Evolutionary conservation across 768 basidiomycete genomes (phyloP).

Genomic region (Tricholoma furcatifolium): DNA sequence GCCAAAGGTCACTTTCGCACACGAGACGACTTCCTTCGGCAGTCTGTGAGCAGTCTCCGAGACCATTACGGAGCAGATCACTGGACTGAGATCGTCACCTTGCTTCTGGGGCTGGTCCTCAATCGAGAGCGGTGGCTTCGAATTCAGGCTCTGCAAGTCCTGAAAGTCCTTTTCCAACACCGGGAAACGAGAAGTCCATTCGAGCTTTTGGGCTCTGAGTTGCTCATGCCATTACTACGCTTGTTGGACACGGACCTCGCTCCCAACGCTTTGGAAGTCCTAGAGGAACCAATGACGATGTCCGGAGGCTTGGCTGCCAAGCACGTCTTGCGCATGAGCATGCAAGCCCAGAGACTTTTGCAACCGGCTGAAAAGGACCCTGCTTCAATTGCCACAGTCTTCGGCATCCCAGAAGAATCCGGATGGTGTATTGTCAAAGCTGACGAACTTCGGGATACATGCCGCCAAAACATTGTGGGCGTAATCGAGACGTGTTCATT

Average conservation of each 20-base stretch:
- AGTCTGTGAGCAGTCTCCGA: constrained; percentile 80
- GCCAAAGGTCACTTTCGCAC: constrained; percentile 86
- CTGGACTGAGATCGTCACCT: constrained; percentile 80
- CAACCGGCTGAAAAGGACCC: constrained; percentile 35
- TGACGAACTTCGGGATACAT: constrained; percentile 57
- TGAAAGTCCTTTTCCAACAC: constrained; percentile 87
- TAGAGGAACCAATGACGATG: constrained; percentile 86
- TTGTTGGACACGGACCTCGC: constrained; percentile 88
- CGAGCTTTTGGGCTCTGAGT: constrained; percentile 75
- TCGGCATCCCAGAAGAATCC: constrained; percentile 77
- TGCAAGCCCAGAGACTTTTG: constrained; percentile 53
- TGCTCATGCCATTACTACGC: constrained; percentile 87
- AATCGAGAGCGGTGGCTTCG: constrained; percentile 83
- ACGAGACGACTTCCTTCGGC: constrained; percentile 90
- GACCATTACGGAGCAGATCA: constrained; percentile 78
- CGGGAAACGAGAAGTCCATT: constrained; percentile 75
- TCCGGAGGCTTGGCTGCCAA: constrained; percentile 75
- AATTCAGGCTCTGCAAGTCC: constrained; percentile 79
- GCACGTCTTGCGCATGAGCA: constrained; percentile 90
- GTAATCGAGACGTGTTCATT: constrained; percentile 84
- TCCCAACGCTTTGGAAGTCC: constrained; percentile 84
- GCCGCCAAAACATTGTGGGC: constrained; percentile 76
- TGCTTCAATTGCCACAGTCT: constrained; percentile 66
- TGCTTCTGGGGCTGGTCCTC: constrained; percentile 83
- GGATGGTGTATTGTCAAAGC: constrained; percentile 86